These are phyloP conservation scores for Tritrichomonas foetus DNA, from an alignment of 208 protist species.

Conservation along the genomic window DNA sequence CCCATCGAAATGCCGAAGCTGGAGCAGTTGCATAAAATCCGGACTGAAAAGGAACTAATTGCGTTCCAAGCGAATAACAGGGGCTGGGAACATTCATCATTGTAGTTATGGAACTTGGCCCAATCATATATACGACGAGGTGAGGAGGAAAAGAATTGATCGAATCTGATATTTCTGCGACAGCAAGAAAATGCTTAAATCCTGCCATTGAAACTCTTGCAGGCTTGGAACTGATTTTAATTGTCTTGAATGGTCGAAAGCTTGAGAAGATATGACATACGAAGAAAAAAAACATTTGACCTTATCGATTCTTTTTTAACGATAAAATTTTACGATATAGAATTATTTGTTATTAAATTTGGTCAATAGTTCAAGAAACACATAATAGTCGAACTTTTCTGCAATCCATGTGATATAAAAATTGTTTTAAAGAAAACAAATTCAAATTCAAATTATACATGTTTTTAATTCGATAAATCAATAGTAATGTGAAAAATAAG, in stretches of 20 bases:
- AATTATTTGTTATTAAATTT: too few species aligned
- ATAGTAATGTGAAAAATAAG: too few species aligned
- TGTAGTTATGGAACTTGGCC: neutral
- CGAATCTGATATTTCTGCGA: conserved; percentile 8
- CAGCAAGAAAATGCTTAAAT: neutral
- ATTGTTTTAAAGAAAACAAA: too few species aligned
- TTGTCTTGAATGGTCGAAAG: neutral
- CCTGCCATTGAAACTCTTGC: neutral
- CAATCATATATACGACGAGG: neutral
- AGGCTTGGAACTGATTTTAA: neutral
- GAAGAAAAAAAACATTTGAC: neutral
- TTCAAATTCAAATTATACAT: too few species aligned
- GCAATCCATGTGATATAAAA: too few species aligned
- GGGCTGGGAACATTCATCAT: neutral
- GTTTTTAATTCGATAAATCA: too few species aligned
- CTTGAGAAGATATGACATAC: neutral
- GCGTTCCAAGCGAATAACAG: neutral
- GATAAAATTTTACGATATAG: too few species aligned
- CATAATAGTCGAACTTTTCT: too few species aligned
- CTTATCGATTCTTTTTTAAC: too few species aligned
- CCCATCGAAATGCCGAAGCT: neutral
- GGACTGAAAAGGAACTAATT: neutral
- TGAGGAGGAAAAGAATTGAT: conserved; percentile 11
- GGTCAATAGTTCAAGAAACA: too few species aligned
- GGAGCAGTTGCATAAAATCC: conserved; percentile 13